Evolutionary conservation across 495 filamentous ascomycete genomes (phyloP), one percentile per base, ranked within the genome.

Genomic region (Staphylotrichum longicolle): DNA sequence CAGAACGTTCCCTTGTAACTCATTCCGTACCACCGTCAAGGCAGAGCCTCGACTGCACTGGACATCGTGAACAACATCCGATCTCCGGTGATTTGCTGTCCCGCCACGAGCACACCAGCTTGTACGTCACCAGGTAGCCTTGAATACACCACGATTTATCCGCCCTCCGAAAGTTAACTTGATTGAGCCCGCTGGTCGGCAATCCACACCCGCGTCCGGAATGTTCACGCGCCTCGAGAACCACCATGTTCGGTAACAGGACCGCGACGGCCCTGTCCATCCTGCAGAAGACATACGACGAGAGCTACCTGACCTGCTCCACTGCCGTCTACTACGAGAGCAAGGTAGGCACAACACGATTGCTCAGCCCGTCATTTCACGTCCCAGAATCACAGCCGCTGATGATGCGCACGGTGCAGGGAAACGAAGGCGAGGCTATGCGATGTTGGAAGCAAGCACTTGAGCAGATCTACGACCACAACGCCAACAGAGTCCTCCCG

Each of bases 201-300:
- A 39, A 11, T 40, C 46, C 51, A 39, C 47, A 7, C 3, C 32
- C 55, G 46, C 48, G 57, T 27, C 44, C 54, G 63, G 57, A 11
- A 67, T 67, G 65, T 61, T 35, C 49, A 51, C 30, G 52, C 7
- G 33, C 61, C 42, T 34, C 49, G 20, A 58, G 34, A 8, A 50
- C 15, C 66, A 68, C 58, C 54, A 91, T 89, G 88, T 90, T 93
- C 84, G 89, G 90, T 77, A 88, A 83, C 79, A 91, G 88, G 57
- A 66, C 67, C 27, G 58, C 84, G 44, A 56, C 63, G 70, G 82
- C 84, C 48, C 80, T 85, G 63, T 87, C 91, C 72, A 86, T 86
- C 57, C 81, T 97, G 73, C 94, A 98, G 80, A 97, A 96, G 83
- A 96, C 91, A 58, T 97, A 97, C 77, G 92, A 98, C 78, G 91